Evolutionary conservation across 2,329 filamentous ascomycete genomes (phyloP).

Genomic region (Colletotrichum salicis): DNA sequence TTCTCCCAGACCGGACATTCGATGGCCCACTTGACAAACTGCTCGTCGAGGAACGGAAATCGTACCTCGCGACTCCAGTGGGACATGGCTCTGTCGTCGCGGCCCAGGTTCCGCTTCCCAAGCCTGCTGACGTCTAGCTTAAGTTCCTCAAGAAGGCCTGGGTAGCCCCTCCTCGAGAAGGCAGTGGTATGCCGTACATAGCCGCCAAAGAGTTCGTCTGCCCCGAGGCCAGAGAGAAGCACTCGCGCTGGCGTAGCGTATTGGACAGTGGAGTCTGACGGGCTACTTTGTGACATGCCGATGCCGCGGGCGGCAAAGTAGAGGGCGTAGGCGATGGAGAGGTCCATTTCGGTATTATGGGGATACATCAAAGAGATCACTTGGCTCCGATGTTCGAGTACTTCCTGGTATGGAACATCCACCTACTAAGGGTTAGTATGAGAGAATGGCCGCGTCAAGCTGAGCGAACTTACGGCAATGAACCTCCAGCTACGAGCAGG

Average conservation of each 20-base stretch:
- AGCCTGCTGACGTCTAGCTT: conserved; percentile 86
- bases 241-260: conserved; percentile 82
- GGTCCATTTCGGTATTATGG: conserved; percentile 98
- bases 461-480: conserved; percentile 65
- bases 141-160: conserved; percentile 81
- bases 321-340: conserved; percentile 92
- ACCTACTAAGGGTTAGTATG: conserved; percentile 56
- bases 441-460: background rate
- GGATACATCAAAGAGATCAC: conserved; percentile 86
- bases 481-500: conserved; percentile 83
- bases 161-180: conserved; percentile 75
- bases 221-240: conserved; percentile 90
- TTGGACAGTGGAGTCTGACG: conserved; percentile 40
- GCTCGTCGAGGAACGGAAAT: conserved; percentile 91
- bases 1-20: conserved; percentile 81
- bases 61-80: conserved; percentile 90
- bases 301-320: conserved; percentile 90
- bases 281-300: conserved; percentile 57
- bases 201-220: conserved; percentile 95
- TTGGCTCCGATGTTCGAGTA: conserved; percentile 71
- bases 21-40: conserved; percentile 84
- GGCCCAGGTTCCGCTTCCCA: conserved; percentile 92
- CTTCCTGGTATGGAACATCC: conserved; percentile 84
- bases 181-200: conserved; percentile 87
- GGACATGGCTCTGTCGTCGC: conserved; percentile 90